A percentile compares a stretch with the other conserved stretches of the same genome.
Evolutionary conservation across 2,329 filamentous ascomycete genomes (phyloP).

Genomic region (Clarireedia paspali): DNA sequence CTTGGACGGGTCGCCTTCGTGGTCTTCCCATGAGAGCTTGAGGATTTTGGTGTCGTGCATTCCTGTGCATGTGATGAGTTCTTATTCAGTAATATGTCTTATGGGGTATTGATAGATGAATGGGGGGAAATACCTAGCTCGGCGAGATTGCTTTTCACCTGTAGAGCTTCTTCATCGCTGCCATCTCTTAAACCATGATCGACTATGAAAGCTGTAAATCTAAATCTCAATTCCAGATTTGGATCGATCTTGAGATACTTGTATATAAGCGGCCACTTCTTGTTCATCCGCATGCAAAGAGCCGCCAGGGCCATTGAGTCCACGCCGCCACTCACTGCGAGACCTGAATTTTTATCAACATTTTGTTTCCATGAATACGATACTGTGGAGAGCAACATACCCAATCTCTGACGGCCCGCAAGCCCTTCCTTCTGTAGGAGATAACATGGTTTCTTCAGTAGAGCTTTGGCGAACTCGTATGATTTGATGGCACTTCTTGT

Average conservation of each 20-base stretch:
- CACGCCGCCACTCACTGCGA: slow-evolving; percentile 86
- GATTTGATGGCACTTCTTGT: slow-evolving; percentile 6
- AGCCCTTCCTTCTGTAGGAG: slow-evolving; percentile 1
- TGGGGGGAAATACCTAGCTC: slow-evolving; percentile 15
- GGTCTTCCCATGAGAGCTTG: slow-evolving; percentile 44
- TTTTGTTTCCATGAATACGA: not conserved
- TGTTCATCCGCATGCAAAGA: slow-evolving; percentile 49
- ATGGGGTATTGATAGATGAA: not conserved
- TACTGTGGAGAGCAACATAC: not conserved
- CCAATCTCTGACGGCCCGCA: not conserved
- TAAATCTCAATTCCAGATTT: slow-evolving; percentile 12
- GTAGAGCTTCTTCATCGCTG: slow-evolving; percentile 44
- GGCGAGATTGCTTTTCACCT: slow-evolving; percentile 34
- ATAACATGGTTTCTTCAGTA: slow-evolving; percentile 12
- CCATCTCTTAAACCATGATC: slow-evolving; percentile 50
- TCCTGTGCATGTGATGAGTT: slow-evolving; percentile 12
- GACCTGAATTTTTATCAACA: slow-evolving; percentile 35
- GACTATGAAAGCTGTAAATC: slow-evolving; percentile 43
- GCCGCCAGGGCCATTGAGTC: slow-evolving; percentile 95
- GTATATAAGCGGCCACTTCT: not conserved
- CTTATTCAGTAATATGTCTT: not conserved
- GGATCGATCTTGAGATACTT: not conserved
- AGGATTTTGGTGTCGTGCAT: slow-evolving; percentile 23
- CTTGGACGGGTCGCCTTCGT: slow-evolving; percentile 32
- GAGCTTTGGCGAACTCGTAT: slow-evolving; percentile 15